phyloP scores from a whole-genome alignment of 208 protist genomes.

The Crithidia brevicula region DNA sequence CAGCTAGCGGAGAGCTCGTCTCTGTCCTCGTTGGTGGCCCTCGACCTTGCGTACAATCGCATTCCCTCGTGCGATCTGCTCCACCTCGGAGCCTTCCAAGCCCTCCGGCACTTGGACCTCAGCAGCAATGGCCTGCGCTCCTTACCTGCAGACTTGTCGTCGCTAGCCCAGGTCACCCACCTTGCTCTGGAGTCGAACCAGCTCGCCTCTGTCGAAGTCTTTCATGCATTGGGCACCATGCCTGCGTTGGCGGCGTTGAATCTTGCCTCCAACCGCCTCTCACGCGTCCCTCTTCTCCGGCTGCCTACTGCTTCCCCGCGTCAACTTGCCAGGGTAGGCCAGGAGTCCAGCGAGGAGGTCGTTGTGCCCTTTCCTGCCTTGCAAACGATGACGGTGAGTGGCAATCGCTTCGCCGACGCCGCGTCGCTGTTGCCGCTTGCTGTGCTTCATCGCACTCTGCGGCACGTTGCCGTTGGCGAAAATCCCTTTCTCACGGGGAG shows the following conservation, averaged over 20 bases:
- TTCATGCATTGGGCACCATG: constrained; percentile 80
- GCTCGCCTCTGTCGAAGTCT: constrained; percentile 53
- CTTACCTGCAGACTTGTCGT: constrained; percentile 73
- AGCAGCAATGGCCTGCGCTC: constrained; percentile 78
- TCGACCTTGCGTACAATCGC: constrained; percentile 89
- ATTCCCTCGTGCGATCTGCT: constrained; percentile 63
- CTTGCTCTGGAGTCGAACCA: constrained; percentile 84
- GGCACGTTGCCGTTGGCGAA: constrained; percentile 63
- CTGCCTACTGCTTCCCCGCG: background rate
- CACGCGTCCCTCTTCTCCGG: constrained; percentile 41
- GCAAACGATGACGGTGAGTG: constrained; percentile 67
- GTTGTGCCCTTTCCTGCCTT: constrained; percentile 55
- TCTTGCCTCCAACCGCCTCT: constrained; percentile 78
- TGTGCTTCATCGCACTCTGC: constrained; percentile 65
- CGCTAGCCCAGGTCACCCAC: constrained; percentile 77
- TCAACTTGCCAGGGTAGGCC: background rate
- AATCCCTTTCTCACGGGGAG: constrained; percentile 53
- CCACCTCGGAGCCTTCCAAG: constrained; percentile 64
- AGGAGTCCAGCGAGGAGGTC: background rate
- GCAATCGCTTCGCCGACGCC: constrained; percentile 57
- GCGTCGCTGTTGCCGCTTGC: constrained; percentile 56
- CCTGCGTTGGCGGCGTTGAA: constrained; percentile 86
- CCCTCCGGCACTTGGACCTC: constrained; percentile 80
- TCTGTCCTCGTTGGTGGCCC: constrained; percentile 41
- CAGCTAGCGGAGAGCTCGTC: constrained; percentile 29